These are phyloP conservation scores for Suillus subalutaceus DNA, from an alignment of 768 basidiomycete species.

Conservation along the genomic window DNA sequence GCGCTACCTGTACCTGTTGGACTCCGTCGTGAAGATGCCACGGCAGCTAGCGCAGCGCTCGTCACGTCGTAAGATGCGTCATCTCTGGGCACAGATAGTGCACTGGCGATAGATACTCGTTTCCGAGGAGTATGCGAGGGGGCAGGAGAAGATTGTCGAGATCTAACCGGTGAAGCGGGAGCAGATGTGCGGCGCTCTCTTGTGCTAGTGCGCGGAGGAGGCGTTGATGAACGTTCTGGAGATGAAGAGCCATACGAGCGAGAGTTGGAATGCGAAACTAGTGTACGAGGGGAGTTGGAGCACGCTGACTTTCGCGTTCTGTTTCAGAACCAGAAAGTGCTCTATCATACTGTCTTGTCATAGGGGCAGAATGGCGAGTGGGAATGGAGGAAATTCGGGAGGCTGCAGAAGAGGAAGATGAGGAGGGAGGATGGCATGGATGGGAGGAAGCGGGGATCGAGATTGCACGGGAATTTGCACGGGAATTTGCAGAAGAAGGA, in stretches of 20 bases:
- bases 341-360: conserved; percentile 35
- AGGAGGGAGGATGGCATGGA: conserved; percentile 35
- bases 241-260: conserved; percentile 39
- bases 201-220: conserved; percentile 31
- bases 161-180: conserved; percentile 48
- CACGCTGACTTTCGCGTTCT: conserved; percentile 63
- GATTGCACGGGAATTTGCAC: conserved; percentile 35
- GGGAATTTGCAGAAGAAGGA: conserved; percentile 43
- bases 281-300: conserved; percentile 34
- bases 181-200: conserved; percentile 51
- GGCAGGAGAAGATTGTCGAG: conserved; percentile 41
- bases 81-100: conserved; percentile 30
- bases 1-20: conserved; percentile 36
- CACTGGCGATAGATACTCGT: conserved; percentile 40
- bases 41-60: conserved; percentile 61
- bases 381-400: conserved; percentile 40
- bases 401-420: conserved; percentile 40
- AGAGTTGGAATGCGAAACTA: conserved; percentile 32
- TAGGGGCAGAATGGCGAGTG: conserved; percentile 31
- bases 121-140: conserved; percentile 46
- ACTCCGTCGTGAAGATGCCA: conserved; percentile 58
- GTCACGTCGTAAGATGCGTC: conserved; percentile 44
- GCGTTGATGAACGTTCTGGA: conserved; percentile 40
- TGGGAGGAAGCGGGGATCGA: conserved; percentile 40
- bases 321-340: conserved; percentile 79